A percentile compares a stretch with the other conserved stretches of the same genome.
Evolutionary conservation across 2,329 filamentous ascomycete species (phyloP).

Genomic region (Aureobasidium sp.): DNA sequence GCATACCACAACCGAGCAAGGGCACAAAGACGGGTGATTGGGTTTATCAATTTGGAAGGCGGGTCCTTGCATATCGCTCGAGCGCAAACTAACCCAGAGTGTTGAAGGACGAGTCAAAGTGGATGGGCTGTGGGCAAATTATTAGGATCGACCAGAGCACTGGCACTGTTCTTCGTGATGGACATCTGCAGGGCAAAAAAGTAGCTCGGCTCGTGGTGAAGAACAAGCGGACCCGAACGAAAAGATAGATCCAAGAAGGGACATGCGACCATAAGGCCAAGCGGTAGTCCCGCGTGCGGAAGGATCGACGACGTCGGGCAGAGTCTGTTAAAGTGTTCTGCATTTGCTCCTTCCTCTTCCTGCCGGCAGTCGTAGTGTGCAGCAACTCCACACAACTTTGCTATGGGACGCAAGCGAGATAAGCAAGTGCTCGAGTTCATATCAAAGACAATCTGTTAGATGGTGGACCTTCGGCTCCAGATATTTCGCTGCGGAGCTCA

Average conservation of each 20-base stretch:
- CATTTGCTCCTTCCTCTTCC: neutral
- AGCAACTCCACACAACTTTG: no score
- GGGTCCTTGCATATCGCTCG: neutral
- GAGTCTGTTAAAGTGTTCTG: neutral
- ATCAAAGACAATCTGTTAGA: neutral
- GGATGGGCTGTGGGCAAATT: neutral
- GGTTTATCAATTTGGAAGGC: neutral
- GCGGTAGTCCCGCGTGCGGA: neutral
- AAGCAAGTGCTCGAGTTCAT: neutral
- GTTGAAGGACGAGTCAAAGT: neutral
- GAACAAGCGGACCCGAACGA: neutral
- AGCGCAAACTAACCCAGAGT: neutral
- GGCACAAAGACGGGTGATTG: neutral
- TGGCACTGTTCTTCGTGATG: neutral
- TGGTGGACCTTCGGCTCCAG: neutral
- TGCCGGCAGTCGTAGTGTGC: neutral
- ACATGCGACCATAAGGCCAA: neutral
- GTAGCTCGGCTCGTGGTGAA: neutral
- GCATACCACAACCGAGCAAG: neutral
- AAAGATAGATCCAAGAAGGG: neutral
- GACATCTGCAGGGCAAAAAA: neutral
- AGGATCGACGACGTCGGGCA: neutral
- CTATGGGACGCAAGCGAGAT: neutral
- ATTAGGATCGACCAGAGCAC: neutral
- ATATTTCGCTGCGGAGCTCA: neutral